A percentile compares a stretch with the other conserved stretches of the same genome.
phyloP scores from a whole-genome alignment of 176 grass and related monocot species.

The Lolium rigidum region DNA sequence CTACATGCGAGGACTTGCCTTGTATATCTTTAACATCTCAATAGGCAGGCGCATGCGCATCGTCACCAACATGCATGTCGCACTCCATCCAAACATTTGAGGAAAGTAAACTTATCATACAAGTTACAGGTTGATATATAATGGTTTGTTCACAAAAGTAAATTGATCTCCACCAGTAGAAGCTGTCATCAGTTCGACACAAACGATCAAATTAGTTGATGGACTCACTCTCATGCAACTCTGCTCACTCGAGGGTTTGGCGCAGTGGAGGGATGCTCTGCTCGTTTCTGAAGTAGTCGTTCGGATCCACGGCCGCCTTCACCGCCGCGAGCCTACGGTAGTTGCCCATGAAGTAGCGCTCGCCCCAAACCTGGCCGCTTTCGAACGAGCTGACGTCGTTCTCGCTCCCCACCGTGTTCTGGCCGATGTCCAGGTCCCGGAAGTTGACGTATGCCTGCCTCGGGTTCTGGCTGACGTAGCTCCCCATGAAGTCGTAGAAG shows the following conservation, averaged over 20 bases:
- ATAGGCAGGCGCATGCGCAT: background rate
- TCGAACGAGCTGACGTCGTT: slow-evolving; percentile 32
- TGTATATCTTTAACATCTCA: background rate
- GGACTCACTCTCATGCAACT: background rate
- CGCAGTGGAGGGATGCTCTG: slow-evolving; percentile 59
- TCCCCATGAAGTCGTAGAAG: slow-evolving; percentile 2
- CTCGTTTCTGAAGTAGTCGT: slow-evolving; percentile 67
- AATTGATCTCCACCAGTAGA: background rate
- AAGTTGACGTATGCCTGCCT: slow-evolving; percentile 53
- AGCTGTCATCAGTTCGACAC: too few species aligned
- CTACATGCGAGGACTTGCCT: background rate
- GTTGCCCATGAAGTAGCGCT: slow-evolving; percentile 46
- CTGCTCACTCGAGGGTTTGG: slow-evolving; percentile 5
- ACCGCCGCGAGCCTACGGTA: slow-evolving; percentile 46
- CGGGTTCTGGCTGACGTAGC: slow-evolving; percentile 39
- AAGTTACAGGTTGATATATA: background rate
- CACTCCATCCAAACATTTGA: background rate
- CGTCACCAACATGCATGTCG: background rate
- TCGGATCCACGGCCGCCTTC: slow-evolving; percentile 44
- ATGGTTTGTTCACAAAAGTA: background rate
- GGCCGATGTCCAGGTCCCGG: slow-evolving; percentile 50
- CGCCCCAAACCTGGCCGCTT: slow-evolving; percentile 37
- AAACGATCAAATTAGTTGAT: background rate
- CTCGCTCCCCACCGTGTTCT: slow-evolving; percentile 27
- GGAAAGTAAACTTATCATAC: background rate